phyloP scores from a whole-genome alignment of 1,284 basidiomycete species.

The Trichosporon asahii region DNA sequence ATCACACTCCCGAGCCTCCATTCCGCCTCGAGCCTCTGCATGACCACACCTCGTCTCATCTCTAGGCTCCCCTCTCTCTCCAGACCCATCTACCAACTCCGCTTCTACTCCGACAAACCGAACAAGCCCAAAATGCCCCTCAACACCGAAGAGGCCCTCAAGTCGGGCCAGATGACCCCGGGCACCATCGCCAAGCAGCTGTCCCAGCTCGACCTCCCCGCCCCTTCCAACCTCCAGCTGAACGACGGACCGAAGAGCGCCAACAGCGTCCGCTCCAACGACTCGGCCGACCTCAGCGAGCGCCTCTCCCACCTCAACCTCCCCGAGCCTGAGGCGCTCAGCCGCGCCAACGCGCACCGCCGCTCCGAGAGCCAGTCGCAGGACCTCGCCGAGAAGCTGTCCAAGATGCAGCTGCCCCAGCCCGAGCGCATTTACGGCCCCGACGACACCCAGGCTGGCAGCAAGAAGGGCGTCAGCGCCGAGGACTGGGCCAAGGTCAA shows the following conservation, averaged over 20 bases:
- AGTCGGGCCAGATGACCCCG: slow-evolving; percentile 43
- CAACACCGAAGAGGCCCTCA: slow-evolving; percentile 16
- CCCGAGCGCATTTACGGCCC: slow-evolving; percentile 52
- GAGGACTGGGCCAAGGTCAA: slow-evolving; percentile 51
- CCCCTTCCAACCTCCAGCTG: slow-evolving; percentile 43
- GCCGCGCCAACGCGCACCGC: slow-evolving; percentile 32
- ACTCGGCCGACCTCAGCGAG: slow-evolving; percentile 25
- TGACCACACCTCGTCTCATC: neutral
- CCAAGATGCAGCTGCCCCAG: slow-evolving; percentile 51
- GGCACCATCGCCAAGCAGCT: slow-evolving; percentile 46
- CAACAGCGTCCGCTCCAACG: slow-evolving; percentile 16
- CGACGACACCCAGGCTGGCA: slow-evolving; percentile 31
- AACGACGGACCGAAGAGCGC: slow-evolving; percentile 19
- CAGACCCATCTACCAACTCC: neutral
- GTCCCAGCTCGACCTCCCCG: slow-evolving; percentile 48
- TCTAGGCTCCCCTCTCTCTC: neutral
- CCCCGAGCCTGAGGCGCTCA: slow-evolving; percentile 51
- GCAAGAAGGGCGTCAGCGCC: slow-evolving; percentile 40
- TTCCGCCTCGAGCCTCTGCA: neutral
- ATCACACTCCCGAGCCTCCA: neutral
- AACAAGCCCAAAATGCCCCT: slow-evolving; percentile 15
- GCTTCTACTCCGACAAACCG: neutral
- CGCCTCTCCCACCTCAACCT: slow-evolving; percentile 35
- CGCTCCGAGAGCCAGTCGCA: slow-evolving; percentile 49
- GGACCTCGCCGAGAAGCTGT: slow-evolving; percentile 43